Evolutionary conservation across 306 rosid genomes (phyloP).

Genomic region (Mucuna pruriens): DNA sequence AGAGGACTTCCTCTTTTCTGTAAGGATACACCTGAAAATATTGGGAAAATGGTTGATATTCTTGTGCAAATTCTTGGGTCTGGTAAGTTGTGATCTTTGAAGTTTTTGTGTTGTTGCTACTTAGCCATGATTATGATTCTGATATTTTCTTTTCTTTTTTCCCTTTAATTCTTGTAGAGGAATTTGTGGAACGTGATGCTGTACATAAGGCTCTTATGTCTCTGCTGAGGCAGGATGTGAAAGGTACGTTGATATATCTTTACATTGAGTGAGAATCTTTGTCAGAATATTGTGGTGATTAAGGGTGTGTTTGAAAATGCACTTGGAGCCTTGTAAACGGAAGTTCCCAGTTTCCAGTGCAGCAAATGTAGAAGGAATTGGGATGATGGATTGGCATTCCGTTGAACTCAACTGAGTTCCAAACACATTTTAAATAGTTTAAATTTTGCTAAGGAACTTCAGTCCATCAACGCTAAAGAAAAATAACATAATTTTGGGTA

Average conservation of each 20-base stretch:
- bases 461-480: conserved; percentile 4
- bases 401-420: neutral
- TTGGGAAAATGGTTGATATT: conserved; percentile 88
- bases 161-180: conserved; percentile 60
- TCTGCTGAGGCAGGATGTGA: conserved; percentile 91
- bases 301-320: neutral
- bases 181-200: conserved; percentile 98
- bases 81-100: conserved; percentile 53
- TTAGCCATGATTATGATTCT: conserved; percentile 36
- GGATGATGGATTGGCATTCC: neutral
- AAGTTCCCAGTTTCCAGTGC: neutral
- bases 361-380: neutral
- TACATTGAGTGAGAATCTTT: neutral
- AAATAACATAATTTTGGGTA: conserved; percentile 10
- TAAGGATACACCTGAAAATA: conserved; percentile 91
- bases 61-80: conserved; percentile 88
- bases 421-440: neutral
- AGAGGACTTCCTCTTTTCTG: conserved; percentile 99
- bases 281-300: conserved; percentile 16
- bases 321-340: neutral
- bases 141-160: conserved; percentile 23
- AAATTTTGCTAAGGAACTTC: conserved; percentile 5
- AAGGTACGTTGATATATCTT: conserved; percentile 58
- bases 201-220: conserved; percentile 98
- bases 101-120: neutral